Evolutionary conservation across 495 filamentous ascomycete genomes (phyloP).

Genomic region (Aspergillus indologenus): DNA sequence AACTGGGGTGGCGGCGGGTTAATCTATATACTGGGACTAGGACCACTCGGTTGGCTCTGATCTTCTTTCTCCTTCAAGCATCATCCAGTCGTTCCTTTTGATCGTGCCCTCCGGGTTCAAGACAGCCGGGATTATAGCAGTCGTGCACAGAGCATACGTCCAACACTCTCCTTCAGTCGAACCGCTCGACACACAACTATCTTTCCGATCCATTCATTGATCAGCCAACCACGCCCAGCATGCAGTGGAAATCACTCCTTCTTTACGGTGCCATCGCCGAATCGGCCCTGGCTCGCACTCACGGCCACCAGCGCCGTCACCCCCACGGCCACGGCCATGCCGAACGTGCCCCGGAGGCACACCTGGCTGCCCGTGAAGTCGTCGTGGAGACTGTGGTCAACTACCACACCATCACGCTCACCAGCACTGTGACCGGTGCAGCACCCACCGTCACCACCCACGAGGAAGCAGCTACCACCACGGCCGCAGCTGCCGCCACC

Average conservation of each 20-base stretch:
- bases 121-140: neutral
- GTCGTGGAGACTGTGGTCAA: constrained; percentile 17
- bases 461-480: constrained; percentile 5
- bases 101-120: neutral
- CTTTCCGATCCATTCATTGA: constrained; percentile 10
- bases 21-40: constrained; percentile 1
- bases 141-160: neutral
- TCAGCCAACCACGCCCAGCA: constrained; percentile 14
- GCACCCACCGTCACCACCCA: constrained; percentile 13
- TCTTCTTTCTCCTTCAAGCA: neutral
- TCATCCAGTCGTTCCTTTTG: constrained; percentile 8
- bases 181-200: neutral
- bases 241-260: constrained; percentile 31
- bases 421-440: constrained; percentile 21
- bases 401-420: constrained; percentile 25
- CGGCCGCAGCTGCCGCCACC: constrained; percentile 15
- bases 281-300: constrained; percentile 25
- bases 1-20: neutral
- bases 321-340: constrained; percentile 20
- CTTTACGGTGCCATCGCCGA: constrained; percentile 20
- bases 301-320: constrained; percentile 21
- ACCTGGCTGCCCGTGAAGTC: constrained; percentile 14
- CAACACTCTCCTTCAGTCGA: constrained; percentile 9
- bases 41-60: neutral
- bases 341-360: constrained; percentile 4